Percentiles rank a stretch among this genome's conserved stretches.
Evolutionary conservation across 2,329 filamentous ascomycete species (phyloP).

Genomic region (Aspergillus vadensis): DNA sequence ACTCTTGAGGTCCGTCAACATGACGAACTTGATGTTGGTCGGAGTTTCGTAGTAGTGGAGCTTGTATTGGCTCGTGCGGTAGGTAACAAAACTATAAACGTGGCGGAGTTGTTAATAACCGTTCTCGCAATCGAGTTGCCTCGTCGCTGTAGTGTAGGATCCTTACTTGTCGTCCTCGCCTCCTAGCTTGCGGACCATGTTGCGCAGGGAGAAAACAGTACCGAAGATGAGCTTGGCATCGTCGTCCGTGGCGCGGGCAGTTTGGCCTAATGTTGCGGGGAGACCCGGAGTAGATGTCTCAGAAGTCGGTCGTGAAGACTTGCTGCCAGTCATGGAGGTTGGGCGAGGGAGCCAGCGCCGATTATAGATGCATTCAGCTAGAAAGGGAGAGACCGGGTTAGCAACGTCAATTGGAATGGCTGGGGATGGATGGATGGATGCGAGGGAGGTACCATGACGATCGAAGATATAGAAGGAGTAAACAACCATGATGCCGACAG

Average conservation of each 20-base stretch:
- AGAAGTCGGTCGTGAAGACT: constrained; percentile 53
- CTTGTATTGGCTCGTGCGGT: constrained; percentile 92
- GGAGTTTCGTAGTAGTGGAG: constrained; percentile 99
- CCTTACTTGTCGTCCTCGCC: constrained; percentile 77
- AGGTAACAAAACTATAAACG: constrained; percentile 76
- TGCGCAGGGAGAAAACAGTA: constrained; percentile 91
- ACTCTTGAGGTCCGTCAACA: constrained; percentile 88
- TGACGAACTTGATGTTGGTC: constrained; percentile 91
- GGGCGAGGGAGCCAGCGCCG: constrained; percentile 74
- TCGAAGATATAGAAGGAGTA: constrained; percentile 99
- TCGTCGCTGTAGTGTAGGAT: too few relatives aligned
- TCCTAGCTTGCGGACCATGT: constrained; percentile 94
- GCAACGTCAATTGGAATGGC: background rate
- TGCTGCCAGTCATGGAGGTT: constrained; percentile 48
- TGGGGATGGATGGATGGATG: background rate
- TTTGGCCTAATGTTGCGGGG: constrained; percentile 36
- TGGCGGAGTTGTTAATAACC: background rate
- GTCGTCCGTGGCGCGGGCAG: constrained; percentile 64
- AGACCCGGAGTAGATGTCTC: constrained; percentile 47
- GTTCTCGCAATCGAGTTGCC: background rate
- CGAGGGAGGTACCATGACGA: constrained; percentile 72
- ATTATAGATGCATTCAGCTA: constrained; percentile 97
- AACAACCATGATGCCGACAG: constrained; percentile 70
- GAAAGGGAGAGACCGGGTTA: background rate
- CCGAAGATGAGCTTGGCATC: constrained; percentile 98